Conservation (phyloP, 2,329 filamentous ascomycete genomes). For the Nemania bipapillata region DNA sequence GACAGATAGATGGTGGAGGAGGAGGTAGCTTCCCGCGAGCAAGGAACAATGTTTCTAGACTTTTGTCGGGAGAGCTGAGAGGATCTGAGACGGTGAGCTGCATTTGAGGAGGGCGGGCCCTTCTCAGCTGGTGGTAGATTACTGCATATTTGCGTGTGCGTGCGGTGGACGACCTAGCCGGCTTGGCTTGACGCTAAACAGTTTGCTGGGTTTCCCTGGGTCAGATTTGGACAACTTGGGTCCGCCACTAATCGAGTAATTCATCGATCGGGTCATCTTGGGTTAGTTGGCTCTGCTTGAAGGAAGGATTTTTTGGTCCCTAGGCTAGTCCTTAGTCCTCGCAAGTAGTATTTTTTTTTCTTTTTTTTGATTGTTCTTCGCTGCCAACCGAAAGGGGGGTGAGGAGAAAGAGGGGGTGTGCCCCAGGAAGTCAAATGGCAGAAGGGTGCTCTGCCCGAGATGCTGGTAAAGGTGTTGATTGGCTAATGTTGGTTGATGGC, state of each 20-base stretch:
- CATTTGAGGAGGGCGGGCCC: conserved; percentile 41
- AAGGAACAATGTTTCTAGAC: neutral
- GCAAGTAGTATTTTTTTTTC: neutral
- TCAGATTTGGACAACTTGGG: neutral
- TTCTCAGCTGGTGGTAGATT: conserved; percentile 46
- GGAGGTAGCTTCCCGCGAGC: neutral
- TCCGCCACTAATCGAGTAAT: conserved; percentile 44
- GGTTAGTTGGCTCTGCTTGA: no score
- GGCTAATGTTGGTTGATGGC: conserved; percentile 29
- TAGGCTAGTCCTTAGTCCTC: no score
- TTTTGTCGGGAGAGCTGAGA: conserved; percentile 5
- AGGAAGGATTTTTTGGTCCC: neutral
- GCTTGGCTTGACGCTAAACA: conserved; percentile 41
- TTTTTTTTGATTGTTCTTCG: neutral
- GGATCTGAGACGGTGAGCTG: conserved; percentile 41
- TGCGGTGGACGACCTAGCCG: conserved; percentile 42
- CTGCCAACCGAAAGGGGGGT: conserved; percentile 12
- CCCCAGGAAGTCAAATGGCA: neutral
- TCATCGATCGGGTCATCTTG: conserved; percentile 23
- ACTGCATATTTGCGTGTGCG: no score
- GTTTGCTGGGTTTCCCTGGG: conserved; percentile 43
- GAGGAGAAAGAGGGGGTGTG: neutral
- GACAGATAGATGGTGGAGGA: neutral
- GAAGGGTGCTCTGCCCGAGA: conserved; percentile 33
- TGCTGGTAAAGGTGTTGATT: conserved; percentile 37